phyloP scores from a whole-genome alignment of 176 grass and related monocot species.

The Lolium rigidum region DNA sequence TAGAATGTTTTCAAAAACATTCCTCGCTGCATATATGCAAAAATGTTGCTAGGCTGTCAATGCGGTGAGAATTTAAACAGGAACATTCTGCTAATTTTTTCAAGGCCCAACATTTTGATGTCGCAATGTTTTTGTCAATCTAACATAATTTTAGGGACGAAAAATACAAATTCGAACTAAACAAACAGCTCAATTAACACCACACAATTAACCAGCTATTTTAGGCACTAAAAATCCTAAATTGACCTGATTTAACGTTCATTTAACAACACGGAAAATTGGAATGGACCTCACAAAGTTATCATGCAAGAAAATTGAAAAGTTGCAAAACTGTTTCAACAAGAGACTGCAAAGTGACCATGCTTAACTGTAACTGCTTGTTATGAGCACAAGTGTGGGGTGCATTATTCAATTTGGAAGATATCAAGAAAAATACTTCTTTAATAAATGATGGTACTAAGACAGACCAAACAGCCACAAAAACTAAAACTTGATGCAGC shows the following conservation, averaged over 20 bases:
- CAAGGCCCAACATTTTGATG: neutral
- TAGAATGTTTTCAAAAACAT: neutral
- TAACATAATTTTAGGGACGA: neutral
- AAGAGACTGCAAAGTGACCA: neutral
- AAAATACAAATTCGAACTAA: neutral
- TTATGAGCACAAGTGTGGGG: neutral
- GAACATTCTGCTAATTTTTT: slow-evolving; percentile 5
- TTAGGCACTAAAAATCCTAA: slow-evolving; percentile 1
- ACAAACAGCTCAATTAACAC: neutral
- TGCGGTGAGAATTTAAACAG: neutral
- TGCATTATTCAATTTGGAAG: neutral
- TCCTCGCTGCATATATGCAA: neutral
- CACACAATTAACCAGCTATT: neutral
- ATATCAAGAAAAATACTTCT: neutral
- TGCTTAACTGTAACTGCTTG: neutral
- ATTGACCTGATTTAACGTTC: neutral
- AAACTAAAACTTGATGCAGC: neutral
- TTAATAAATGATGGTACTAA: neutral
- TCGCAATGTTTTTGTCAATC: neutral
- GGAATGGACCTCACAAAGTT: neutral
- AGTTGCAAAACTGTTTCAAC: neutral
- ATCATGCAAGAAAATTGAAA: neutral
- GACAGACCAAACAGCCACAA: neutral
- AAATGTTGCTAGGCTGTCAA: neutral
- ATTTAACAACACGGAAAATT: too few species aligned